phyloP scores from a whole-genome alignment of 192 early-diverging fungal genomes.

The Thoreauomyces humboldtii region DNA sequence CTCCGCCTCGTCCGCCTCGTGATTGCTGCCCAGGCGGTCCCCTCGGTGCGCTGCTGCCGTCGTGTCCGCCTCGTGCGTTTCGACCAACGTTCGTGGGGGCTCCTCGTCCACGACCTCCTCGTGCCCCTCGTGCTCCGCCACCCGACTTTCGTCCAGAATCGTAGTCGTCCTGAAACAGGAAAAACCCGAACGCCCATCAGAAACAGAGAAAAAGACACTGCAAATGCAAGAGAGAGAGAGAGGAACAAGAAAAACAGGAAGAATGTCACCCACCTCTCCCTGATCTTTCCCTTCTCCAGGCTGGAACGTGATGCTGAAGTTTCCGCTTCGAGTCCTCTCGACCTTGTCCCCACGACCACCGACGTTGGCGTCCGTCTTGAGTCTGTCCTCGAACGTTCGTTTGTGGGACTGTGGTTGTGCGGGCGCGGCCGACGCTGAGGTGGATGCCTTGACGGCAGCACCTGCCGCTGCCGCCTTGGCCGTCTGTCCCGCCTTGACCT shows the following conservation, averaged over 20 bases:
- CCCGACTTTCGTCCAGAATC: neutral
- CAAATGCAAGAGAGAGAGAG: neutral
- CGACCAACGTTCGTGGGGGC: neutral
- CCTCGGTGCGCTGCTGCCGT: slow-evolving; percentile 16
- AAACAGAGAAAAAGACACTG: slow-evolving; percentile 2
- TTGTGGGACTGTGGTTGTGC: neutral
- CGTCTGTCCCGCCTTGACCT: slow-evolving; percentile 26
- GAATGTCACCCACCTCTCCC: neutral
- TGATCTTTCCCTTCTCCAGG: slow-evolving; percentile 8
- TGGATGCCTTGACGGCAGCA: no score
- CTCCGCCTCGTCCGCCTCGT: slow-evolving; percentile 16
- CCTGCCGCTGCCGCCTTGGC: neutral
- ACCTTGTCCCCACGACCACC: neutral
- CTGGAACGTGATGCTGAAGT: slow-evolving; percentile 41
- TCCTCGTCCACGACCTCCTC: slow-evolving; percentile 14
- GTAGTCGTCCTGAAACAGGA: neutral
- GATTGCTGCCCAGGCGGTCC: no score
- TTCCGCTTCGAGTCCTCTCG: slow-evolving; percentile 15
- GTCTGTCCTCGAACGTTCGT: slow-evolving; percentile 30
- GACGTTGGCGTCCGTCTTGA: neutral
- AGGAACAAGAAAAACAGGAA: neutral
- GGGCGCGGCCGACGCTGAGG: neutral
- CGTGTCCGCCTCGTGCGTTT: slow-evolving; percentile 3
- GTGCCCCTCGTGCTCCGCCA: no score
- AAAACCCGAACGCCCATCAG: no score